phyloP scores from a whole-genome alignment of 306 rosid species.

The Elaeagnus macrophylla region DNA sequence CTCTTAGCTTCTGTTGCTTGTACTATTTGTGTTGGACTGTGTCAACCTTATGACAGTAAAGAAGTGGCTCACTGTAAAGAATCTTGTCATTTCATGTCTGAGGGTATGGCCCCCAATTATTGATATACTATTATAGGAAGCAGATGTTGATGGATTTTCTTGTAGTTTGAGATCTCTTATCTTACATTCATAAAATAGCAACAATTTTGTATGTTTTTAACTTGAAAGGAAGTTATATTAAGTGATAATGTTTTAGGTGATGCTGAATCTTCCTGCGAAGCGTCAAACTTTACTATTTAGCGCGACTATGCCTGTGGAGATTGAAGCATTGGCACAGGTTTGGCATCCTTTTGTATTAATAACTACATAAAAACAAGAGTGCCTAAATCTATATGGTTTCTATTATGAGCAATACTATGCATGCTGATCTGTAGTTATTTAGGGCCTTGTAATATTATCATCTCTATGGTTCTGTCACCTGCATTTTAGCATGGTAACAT shows the following conservation, averaged over 20 bases:
- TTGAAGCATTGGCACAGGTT: conserved; percentile 73
- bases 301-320: conserved; percentile 90
- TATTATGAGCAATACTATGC: too few species aligned
- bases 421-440: too few species aligned
- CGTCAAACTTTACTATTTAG: conserved; percentile 81
- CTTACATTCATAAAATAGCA: too few species aligned
- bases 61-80: too few species aligned
- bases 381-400: background rate
- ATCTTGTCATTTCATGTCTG: background rate
- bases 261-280: conserved; percentile 67
- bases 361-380: background rate
- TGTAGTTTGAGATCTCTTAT: background rate
- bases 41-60: background rate
- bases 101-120: too few species aligned
- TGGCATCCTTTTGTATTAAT: conserved; percentile 5
- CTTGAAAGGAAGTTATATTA: conserved; percentile 11
- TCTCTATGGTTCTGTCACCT: too few species aligned
- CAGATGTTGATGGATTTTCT: background rate
- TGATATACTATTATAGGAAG: background rate
- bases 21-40: too few species aligned
- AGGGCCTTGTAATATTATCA: too few species aligned
- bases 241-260: conserved; percentile 39
- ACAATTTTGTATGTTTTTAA: background rate
- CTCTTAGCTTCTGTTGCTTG: too few species aligned
- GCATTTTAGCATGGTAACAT: too few species aligned